Evolutionary conservation across 805 yeast species (phyloP), one percentile per base, ranked within the genome.

Genomic region (Debaryomyces maramus): DNA sequence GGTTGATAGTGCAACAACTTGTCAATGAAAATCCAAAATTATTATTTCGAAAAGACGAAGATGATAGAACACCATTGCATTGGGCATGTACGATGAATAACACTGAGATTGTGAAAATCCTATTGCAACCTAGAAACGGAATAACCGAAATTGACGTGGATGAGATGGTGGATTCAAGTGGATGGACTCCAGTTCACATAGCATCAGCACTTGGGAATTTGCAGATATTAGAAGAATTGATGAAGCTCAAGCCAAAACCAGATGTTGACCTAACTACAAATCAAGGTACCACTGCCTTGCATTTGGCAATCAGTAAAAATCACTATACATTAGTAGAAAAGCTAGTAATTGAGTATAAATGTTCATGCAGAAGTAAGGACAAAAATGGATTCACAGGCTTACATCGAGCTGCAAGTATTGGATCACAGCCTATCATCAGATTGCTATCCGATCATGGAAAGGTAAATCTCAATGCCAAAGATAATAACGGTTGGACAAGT

Each of bases 181-280:
- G 95, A 0, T 90, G 96, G 96, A 83, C 91, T 0, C 88, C 95
- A 1, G 53, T 88, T 23, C 97, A 90, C 60, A 81, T 91, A 38
- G 88, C 93, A 0, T 75, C 85, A 0, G 77, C 96, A 0, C 70
- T 83, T 2, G 96, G 97, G 0, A 77, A 80, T 51, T 50, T 69
- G 16, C 71, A 67, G 5, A 72, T 83, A 6, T 50, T 88, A 3
- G 66, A 73, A 7, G 51, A 67, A 32, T 53, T 88, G n/a, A 64
- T 80, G 48, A 61, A 58, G 0, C 43, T 48, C 8, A 67, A 65
- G 1, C 84, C 86, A 0, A 53, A 56, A 13, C 84, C 85, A 0
- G 83, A 84, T 57, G 69, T 87, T 16, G 68, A 88, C 52, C 55
- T 74, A 30, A 74, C 74, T 21, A 83, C 95, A 0, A 54, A 60